phyloP scores from a whole-genome alignment of 208 protist species.

The Crithidia sp. region DNA sequence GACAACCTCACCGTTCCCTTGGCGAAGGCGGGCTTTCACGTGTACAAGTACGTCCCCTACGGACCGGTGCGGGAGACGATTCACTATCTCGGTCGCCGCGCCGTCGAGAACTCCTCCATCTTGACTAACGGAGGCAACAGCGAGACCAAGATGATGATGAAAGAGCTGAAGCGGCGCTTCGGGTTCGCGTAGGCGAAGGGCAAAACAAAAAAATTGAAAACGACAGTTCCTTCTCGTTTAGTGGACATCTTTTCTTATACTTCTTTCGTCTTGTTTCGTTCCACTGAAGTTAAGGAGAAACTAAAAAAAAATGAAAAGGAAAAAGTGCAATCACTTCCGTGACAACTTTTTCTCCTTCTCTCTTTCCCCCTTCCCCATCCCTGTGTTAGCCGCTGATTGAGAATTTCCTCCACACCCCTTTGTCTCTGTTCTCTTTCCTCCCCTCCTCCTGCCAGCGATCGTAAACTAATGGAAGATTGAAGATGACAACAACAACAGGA shows the following conservation, averaged over 20 bases:
- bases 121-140: slow-evolving; percentile 51
- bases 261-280: background rate
- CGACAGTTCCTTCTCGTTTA: too few relatives aligned
- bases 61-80: slow-evolving; percentile 96
- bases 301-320: background rate
- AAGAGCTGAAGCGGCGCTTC: slow-evolving; percentile 74
- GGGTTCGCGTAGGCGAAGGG: slow-evolving; percentile 18
- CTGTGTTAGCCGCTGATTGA: too few relatives aligned
- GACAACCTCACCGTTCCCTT: slow-evolving; percentile 96
- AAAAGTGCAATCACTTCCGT: slow-evolving; percentile 2
- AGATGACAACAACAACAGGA: too few relatives aligned
- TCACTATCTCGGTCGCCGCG: slow-evolving; percentile 95
- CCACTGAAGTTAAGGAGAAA: background rate
- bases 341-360: slow-evolving; percentile 2
- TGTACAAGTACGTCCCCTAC: slow-evolving; percentile 97
- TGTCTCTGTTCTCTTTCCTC: background rate
- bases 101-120: slow-evolving; percentile 94
- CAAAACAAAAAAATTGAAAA: background rate
- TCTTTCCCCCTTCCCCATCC: background rate
- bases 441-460: background rate
- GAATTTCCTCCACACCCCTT: background rate
- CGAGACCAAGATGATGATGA: slow-evolving; percentile 79
- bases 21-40: slow-evolving; percentile 79
- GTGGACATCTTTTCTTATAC: background rate
- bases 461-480: background rate